These are phyloP conservation scores for Fraxinus baroniana DNA, from an alignment of 305 asterid genomes.

Conservation along the genomic window DNA sequence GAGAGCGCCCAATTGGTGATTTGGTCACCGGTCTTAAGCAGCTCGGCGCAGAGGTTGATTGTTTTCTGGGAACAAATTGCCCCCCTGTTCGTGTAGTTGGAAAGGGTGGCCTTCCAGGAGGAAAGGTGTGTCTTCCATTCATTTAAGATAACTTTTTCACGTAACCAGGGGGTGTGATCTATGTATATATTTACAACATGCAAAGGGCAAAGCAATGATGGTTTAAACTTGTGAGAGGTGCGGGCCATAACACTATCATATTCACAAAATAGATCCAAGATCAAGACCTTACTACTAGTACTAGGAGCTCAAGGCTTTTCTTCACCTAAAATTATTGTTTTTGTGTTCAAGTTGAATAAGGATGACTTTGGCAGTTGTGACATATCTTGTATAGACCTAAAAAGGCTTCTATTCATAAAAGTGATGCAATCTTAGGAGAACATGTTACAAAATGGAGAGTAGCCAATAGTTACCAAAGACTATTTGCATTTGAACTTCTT, in stretches of 20 bases:
- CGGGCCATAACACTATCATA: not conserved
- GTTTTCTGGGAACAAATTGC: conserved; percentile 83
- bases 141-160: not conserved
- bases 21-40: conserved; percentile 91
- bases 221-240: not conserved
- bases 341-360: not conserved
- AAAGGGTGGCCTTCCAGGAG: conserved; percentile 98
- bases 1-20: conserved; percentile 99
- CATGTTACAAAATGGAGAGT: not conserved
- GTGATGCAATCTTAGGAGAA: not conserved
- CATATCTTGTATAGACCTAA: not conserved
- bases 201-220: not conserved
- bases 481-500: not conserved
- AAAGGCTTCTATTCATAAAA: not conserved
- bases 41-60: conserved; percentile 93
- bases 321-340: not conserved
- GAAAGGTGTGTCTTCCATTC: conserved; percentile 55
- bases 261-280: not conserved
- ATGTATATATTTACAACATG: not conserved
- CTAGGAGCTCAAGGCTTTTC: not conserved
- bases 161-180: not conserved
- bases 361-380: not conserved
- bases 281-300: not conserved
- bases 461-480: not conserved
- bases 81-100: conserved; percentile 94